These are phyloP conservation scores for Clathrospora elynae DNA, from an alignment of 2,329 filamentous ascomycete genomes.

Conservation along the genomic window DNA sequence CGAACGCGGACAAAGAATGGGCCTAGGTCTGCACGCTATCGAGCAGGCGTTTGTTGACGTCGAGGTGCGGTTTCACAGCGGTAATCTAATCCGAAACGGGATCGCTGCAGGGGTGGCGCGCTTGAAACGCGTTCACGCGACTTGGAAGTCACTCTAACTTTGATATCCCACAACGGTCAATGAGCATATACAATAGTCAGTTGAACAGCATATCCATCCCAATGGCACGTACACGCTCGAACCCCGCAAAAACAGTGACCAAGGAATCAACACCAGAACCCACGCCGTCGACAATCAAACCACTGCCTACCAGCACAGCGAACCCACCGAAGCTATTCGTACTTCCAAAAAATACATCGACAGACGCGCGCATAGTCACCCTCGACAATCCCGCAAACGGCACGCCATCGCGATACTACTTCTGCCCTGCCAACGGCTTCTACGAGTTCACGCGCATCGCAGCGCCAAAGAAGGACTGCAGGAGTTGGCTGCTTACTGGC, in stretches of 20 bases:
- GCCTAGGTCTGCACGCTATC: conserved; percentile 1
- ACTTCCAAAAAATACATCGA: conserved; percentile 59
- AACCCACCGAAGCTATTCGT: conserved; percentile 62
- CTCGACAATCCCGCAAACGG: conserved; percentile 60
- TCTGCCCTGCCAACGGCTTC: conserved; percentile 63
- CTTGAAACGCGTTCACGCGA: conserved; percentile 19
- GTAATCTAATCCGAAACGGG: conserved; percentile 36
- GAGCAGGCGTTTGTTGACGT: conserved; percentile 28
- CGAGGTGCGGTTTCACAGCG: conserved; percentile 26
- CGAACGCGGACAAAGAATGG: conserved; percentile 3
- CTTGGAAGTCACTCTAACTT: conserved; percentile 12
- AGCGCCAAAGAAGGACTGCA: conserved; percentile 55
- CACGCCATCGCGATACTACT: conserved; percentile 59
- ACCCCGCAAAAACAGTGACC: conserved; percentile 25
- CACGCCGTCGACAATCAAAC: conserved; percentile 24
- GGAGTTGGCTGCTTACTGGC: conserved; percentile 60
- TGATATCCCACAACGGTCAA: not conserved
- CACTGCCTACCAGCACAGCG: conserved; percentile 44
- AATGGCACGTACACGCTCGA: conserved; percentile 47
- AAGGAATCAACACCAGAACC: conserved; percentile 33
- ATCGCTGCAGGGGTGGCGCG: conserved; percentile 36
- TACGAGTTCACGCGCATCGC: conserved; percentile 66
- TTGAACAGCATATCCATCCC: conserved; percentile 1
- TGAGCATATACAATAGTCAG: not conserved
- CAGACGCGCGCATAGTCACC: conserved; percentile 60